Evolutionary conservation across 805 yeast genomes (phyloP).

Genomic region (Metschnikowia gruessii): DNA sequence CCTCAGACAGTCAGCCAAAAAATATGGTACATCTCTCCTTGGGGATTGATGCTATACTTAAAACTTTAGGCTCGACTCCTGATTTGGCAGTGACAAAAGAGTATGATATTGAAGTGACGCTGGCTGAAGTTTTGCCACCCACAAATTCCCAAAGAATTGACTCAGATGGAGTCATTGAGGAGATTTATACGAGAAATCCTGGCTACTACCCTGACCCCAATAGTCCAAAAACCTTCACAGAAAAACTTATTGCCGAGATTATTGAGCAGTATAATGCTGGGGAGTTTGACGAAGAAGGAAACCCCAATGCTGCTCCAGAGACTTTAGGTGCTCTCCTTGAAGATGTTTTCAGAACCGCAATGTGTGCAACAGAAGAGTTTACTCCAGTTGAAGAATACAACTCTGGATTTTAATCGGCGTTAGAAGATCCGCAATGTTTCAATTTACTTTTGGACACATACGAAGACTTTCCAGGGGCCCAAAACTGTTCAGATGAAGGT

Average conservation of each 20-base stretch:
- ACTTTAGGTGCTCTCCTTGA: not conserved
- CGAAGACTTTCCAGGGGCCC: too few species aligned
- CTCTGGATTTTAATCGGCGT: not conserved
- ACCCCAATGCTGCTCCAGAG: not conserved
- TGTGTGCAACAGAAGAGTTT: not conserved
- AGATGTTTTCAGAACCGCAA: not conserved
- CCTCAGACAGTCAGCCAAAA: too few species aligned
- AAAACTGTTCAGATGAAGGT: too few species aligned
- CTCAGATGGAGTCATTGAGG: not conserved
- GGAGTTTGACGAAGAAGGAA: not conserved
- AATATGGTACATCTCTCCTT: too few species aligned
- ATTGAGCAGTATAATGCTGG: not conserved
- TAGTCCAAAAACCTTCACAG: not conserved
- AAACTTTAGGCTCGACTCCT: too few species aligned
- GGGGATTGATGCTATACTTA: too few species aligned
- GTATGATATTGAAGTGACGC: not conserved
- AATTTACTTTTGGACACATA: too few species aligned
- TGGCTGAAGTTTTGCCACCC: not conserved
- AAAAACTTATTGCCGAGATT: not conserved
- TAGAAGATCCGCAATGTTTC: not conserved
- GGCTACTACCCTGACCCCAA: not conserved
- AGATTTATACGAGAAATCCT: not conserved
- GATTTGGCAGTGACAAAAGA: not conserved
- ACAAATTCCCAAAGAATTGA: not conserved
- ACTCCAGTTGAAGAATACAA: not conserved